Evolutionary conservation across 2,329 filamentous ascomycete species (phyloP).

Genomic region (Tolypocladium cylindrosporum): DNA sequence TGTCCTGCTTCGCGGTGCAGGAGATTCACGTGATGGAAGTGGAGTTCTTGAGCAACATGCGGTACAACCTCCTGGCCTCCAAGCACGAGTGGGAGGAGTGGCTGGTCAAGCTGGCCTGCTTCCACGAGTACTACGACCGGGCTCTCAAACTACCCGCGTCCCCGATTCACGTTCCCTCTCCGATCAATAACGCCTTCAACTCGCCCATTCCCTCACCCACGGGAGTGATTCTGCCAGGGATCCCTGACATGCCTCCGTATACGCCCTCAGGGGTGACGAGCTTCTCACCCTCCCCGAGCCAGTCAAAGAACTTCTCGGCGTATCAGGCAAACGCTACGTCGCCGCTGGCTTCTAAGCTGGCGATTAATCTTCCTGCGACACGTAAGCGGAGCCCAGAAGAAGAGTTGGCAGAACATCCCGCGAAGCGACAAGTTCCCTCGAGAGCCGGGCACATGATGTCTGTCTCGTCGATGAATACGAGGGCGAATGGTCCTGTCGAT

Average conservation of each 20-base stretch:
- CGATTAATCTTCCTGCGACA: constrained; percentile 25
- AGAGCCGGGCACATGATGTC: constrained; percentile 8
- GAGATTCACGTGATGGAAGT: constrained; percentile 99
- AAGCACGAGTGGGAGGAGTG: constrained; percentile 79
- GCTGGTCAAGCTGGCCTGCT: constrained; percentile 73
- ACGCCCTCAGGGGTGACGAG: constrained; percentile 21
- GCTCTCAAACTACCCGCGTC: constrained; percentile 41
- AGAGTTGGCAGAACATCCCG: constrained; percentile 41
- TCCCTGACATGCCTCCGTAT: constrained; percentile 19
- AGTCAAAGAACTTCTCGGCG: constrained; percentile 27
- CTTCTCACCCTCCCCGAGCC: constrained; percentile 30
- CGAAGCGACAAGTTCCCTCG: constrained; percentile 35
- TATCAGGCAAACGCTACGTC: constrained; percentile 32
- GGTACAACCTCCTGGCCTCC: constrained; percentile 83
- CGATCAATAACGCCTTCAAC: constrained; percentile 24
- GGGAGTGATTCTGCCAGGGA: constrained; percentile 17
- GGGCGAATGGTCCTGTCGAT: constrained; percentile 12
- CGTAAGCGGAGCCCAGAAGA: constrained; percentile 44
- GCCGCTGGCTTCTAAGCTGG: constrained; percentile 37
- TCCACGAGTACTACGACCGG: constrained; percentile 72
- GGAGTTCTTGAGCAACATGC: constrained; percentile 98
- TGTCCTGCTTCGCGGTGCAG: constrained; percentile 83
- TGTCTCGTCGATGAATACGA: constrained; percentile 7
- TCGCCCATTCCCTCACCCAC: constrained; percentile 44
- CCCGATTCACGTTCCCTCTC: constrained; percentile 30